Conservation (phyloP, 164 flowering plant species). For the Magnolia changhungtana region DNA sequence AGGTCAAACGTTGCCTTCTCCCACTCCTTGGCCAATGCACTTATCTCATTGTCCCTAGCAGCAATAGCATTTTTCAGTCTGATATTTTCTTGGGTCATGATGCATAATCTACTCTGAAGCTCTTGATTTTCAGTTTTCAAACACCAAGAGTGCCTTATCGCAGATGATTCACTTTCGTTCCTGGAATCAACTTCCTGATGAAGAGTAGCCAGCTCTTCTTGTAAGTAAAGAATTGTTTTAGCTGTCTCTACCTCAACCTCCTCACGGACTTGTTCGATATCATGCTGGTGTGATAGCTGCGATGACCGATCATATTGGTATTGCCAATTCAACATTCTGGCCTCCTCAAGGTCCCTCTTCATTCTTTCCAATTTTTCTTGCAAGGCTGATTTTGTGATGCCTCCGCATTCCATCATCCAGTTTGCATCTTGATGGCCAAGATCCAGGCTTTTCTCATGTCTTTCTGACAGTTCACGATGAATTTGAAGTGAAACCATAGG, state of each 20-base stretch:
- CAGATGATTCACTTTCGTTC: slow-evolving; percentile 2
- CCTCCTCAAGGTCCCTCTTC: slow-evolving; percentile 45
- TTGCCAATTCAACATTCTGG: slow-evolving; percentile 33
- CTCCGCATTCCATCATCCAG: slow-evolving; percentile 16
- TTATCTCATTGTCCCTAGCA: slow-evolving; percentile 50
- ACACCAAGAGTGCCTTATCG: background rate
- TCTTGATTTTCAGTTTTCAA: slow-evolving; percentile 16
- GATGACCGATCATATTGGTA: slow-evolving; percentile 42
- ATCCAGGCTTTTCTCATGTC: slow-evolving; percentile 1
- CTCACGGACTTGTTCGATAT: slow-evolving; percentile 43
- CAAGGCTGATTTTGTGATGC: slow-evolving; percentile 12
- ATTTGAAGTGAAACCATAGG: slow-evolving; percentile 11
- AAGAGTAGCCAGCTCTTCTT: slow-evolving; percentile 59
- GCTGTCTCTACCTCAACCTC: slow-evolving; percentile 69
- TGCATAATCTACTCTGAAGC: slow-evolving; percentile 37
- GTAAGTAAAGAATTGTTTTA: slow-evolving; percentile 58
- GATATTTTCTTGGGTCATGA: slow-evolving; percentile 46
- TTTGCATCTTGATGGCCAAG: slow-evolving; percentile 15
- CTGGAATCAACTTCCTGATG: slow-evolving; percentile 32
- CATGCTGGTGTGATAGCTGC: slow-evolving; percentile 33
- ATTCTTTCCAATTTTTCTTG: slow-evolving; percentile 41
- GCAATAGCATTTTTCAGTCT: slow-evolving; percentile 35
- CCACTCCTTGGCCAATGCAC: slow-evolving; percentile 42
- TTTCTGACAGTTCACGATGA: slow-evolving; percentile 8
- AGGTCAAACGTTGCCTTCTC: slow-evolving; percentile 71